phyloP scores from a whole-genome alignment of 768 basidiomycete genomes.

The Russula sp. region DNA sequence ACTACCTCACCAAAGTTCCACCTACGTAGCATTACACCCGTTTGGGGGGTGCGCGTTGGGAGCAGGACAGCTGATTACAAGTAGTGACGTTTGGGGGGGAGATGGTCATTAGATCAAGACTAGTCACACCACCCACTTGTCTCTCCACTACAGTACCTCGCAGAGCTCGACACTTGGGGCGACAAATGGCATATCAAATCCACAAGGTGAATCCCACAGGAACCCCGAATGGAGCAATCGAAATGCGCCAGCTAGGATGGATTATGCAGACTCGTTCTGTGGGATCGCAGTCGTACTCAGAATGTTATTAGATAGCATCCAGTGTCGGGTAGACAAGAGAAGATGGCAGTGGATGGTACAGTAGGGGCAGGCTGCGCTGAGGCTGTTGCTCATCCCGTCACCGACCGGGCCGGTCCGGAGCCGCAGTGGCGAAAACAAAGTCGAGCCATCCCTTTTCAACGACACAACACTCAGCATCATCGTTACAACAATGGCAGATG shows the following conservation, averaged over 20 bases:
- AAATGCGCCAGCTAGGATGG: neutral
- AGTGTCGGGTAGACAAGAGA: neutral
- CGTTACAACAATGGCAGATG: constrained; percentile 32
- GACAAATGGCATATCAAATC: too few species aligned
- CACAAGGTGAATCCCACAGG: too few species aligned
- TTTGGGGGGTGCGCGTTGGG: neutral
- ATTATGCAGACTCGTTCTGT: neutral
- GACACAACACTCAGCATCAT: neutral
- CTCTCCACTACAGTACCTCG: neutral
- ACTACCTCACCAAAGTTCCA: neutral
- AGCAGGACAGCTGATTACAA: too few species aligned
- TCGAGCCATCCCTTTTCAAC: neutral
- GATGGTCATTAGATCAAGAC: too few species aligned
- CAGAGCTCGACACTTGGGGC: neutral
- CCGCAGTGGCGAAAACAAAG: neutral
- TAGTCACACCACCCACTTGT: neutral
- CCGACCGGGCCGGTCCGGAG: neutral
- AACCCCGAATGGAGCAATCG: neutral
- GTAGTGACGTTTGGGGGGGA: neutral
- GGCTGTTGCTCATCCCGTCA: too few species aligned
- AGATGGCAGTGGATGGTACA: too few species aligned
- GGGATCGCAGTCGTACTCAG: too few species aligned
- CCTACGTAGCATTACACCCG: neutral
- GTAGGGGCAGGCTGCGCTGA: too few species aligned
- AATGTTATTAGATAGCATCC: too few species aligned